phyloP scores from a whole-genome alignment of 2,329 filamentous ascomycete species.

The Aurifilum marmelostoma region DNA sequence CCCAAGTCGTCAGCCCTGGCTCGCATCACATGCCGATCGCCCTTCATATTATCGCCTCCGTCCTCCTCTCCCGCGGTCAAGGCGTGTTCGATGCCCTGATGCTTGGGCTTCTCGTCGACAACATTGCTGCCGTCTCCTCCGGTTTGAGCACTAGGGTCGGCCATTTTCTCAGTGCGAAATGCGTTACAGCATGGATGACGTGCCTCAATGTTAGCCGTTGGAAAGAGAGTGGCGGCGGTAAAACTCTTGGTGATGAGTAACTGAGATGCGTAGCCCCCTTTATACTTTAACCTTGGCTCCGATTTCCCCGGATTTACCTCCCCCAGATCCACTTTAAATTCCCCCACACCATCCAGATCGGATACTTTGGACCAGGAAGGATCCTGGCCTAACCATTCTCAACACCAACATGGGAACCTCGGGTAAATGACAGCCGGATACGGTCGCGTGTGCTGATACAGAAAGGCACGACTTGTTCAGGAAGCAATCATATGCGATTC shows the following conservation, averaged over 20 bases:
- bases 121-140: not conserved
- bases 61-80: constrained; percentile 37
- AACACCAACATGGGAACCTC: not conserved
- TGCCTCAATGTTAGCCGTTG: not conserved
- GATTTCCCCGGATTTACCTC: constrained; percentile 4
- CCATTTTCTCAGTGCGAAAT: not conserved
- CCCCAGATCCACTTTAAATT: not conserved
- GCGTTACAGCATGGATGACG: not conserved
- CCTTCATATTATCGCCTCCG: constrained; percentile 34
- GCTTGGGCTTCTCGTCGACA: not conserved
- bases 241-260: not conserved
- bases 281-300: not conserved
- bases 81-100: constrained; percentile 2
- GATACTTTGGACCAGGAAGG: not conserved
- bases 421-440: not conserved
- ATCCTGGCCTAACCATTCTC: not conserved
- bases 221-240: not conserved
- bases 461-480: not conserved
- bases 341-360: not conserved
- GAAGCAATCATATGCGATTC: too few species aligned
- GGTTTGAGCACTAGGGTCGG: not conserved
- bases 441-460: not conserved
- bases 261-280: not conserved
- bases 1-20: constrained; percentile 42
- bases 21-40: constrained; percentile 37